Base-by-base conservation (phyloP, 106 monocot genomes). In the Amphibolis antarctica region DNA sequence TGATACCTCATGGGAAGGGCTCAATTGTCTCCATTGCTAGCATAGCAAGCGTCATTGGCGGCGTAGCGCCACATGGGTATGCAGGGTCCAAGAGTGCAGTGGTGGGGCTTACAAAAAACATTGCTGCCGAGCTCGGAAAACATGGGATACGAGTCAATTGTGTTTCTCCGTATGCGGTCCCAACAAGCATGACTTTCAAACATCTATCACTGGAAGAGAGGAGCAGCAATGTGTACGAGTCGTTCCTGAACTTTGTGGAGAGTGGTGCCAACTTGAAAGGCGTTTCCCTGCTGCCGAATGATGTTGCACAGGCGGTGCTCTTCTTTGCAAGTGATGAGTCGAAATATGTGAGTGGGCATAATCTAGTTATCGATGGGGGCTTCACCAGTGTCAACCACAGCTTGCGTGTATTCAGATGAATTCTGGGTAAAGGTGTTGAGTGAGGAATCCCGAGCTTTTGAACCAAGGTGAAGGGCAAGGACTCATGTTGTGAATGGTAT, bases 281-380 rank as follows among this genome's bases (percentile, higher is more conserved):
- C 1, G 53, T 63, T 27, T 0, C 7, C 13, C 57, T 80, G 11
- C 71, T 63, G 55, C 55, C 61, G 25, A 70, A 75, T 46, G 75
- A 75, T 26, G 25, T 75, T 9, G 71, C 80, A 6, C 48, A 56
- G 15, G 75, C 75, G 4, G 62, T 57, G 13, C 45, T 80, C 20
- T 80, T 67, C 50, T 60, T 75, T 27, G 71, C 51, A 0, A 71
- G 71, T 52, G 75, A 80, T 12, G 75, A 80, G 0, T 50, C 67
- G 10, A 63, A 53, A 61, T 75, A 54, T 26, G 66, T 79, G 3
- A 75, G 56, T 60, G 79, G 74, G 10, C 79, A 70, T 42, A 80
- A 80, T 29, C 71, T 80, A 4, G 62, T 66, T 0, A 48, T 75
- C 6, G 80, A 71, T 28, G 80, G 80, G 3, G 52, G 42, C 9